phyloP scores from a whole-genome alignment of 1,139 yeast genomes.

The Scheffersomyces stambukii region DNA sequence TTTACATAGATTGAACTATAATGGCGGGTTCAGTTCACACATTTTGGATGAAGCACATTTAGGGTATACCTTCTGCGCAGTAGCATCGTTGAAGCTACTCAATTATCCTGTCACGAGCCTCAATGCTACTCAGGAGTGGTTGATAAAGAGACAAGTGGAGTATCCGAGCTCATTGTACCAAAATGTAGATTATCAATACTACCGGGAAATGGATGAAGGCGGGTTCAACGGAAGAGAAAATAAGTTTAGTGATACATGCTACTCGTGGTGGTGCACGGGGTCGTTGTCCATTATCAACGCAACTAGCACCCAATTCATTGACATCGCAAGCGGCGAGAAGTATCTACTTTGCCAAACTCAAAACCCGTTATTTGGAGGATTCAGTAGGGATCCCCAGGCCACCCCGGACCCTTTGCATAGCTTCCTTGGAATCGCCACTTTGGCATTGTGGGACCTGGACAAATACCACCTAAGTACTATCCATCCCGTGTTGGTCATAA shows the following conservation, averaged over 20 bases:
- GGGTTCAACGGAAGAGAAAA: slow-evolving; percentile 88
- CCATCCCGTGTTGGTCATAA: slow-evolving; percentile 25
- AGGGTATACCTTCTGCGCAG: slow-evolving; percentile 84
- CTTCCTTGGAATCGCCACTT: slow-evolving; percentile 55
- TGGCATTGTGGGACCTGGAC: slow-evolving; percentile 38
- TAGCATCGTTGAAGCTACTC: slow-evolving; percentile 56
- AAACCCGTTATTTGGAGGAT: slow-evolving; percentile 70
- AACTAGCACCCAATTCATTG: slow-evolving; percentile 25
- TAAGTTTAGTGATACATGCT: slow-evolving; percentile 86
- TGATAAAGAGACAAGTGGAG: slow-evolving; percentile 60
- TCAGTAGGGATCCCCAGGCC: slow-evolving; percentile 60
- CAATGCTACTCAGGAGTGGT: slow-evolving; percentile 47
- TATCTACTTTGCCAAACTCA: slow-evolving; percentile 64
- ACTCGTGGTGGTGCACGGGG: slow-evolving; percentile 83
- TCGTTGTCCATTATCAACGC: slow-evolving; percentile 44
- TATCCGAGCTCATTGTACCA: slow-evolving; percentile 24
- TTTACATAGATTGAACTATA: slow-evolving; percentile 38
- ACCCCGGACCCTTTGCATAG: slow-evolving; percentile 72
- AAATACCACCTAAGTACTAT: slow-evolving; percentile 16
- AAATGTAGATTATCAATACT: slow-evolving; percentile 28
- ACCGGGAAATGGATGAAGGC: slow-evolving; percentile 51
- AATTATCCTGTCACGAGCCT: slow-evolving; percentile 22
- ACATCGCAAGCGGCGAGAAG: slow-evolving; percentile 29
- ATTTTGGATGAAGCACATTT: slow-evolving; percentile 68
- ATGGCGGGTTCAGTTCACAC: slow-evolving; percentile 60